A percentile compares a stretch with the other conserved stretches of the same genome.
phyloP scores from a whole-genome alignment of 192 early-diverging fungal species.

The Backusella morwellensis region DNA sequence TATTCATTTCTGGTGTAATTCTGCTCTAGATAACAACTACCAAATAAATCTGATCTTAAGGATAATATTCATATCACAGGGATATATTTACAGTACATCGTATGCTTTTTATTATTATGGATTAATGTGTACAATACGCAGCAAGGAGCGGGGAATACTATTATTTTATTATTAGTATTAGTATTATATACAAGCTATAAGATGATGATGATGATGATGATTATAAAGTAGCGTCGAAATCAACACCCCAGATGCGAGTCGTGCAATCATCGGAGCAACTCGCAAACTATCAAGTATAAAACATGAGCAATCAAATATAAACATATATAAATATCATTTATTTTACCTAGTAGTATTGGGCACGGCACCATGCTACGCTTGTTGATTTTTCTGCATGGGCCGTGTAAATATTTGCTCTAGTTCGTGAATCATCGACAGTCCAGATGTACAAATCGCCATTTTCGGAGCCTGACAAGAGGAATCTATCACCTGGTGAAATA shows the following conservation, averaged over 20 bases:
- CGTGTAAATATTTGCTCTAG: constrained; percentile 53
- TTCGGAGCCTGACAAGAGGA: constrained; percentile 70
- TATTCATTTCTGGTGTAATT: too few relatives aligned
- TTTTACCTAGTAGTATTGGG: constrained; percentile 47
- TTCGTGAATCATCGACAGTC: constrained; percentile 53
- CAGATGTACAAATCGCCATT: constrained; percentile 67
- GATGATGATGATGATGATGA: too few relatives aligned
- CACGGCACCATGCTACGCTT: constrained; percentile 71
- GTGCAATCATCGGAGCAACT: constrained; percentile 75
- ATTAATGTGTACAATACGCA: background rate
- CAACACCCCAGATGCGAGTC: constrained; percentile 67
- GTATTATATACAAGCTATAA: background rate
- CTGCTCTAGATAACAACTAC: too few relatives aligned
- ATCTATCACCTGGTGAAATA: constrained; percentile 64
- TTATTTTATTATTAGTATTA: constrained; percentile 3
- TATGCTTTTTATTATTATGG: background rate
- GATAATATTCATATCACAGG: too few relatives aligned
- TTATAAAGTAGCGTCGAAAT: background rate
- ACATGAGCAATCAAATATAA: too few relatives aligned
- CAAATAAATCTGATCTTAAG: too few relatives aligned
- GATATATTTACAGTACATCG: too few relatives aligned
- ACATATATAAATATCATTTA: background rate
- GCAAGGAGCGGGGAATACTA: background rate
- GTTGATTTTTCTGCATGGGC: constrained; percentile 69
- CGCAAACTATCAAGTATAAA: constrained; percentile 53